Conservation (phyloP, 257 asterid species). For the Przewalskia tangutica region DNA sequence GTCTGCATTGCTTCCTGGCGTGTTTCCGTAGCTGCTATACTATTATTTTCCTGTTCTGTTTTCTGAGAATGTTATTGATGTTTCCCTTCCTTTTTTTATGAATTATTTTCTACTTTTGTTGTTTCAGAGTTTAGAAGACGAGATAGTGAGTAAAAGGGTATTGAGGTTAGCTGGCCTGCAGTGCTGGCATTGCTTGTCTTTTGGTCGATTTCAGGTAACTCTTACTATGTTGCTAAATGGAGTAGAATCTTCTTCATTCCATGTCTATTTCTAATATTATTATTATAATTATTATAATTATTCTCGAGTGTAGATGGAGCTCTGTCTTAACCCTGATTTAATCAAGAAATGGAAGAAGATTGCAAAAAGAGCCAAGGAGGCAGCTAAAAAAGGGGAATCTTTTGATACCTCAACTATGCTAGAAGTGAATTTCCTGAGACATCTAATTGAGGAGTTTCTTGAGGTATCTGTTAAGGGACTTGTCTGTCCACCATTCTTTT, state of each 20-base stretch:
- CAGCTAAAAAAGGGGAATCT: conserved; percentile 42
- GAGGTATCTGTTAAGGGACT: conserved; percentile 38
- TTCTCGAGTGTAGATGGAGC: conserved; percentile 57
- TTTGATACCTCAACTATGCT: conserved; percentile 47
- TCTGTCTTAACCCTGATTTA: conserved; percentile 65
- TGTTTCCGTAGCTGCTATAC: background rate
- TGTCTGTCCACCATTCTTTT: background rate
- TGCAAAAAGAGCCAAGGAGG: conserved; percentile 67
- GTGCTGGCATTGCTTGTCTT: conserved; percentile 91
- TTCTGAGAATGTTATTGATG: conserved; percentile 1
- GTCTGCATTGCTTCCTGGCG: background rate
- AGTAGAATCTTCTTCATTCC: background rate
- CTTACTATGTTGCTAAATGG: background rate
- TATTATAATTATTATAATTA: background rate
- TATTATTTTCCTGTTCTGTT: background rate
- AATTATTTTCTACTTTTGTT: conserved; percentile 3
- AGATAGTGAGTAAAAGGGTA: conserved; percentile 77
- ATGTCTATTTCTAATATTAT: background rate
- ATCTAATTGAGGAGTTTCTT: conserved; percentile 78
- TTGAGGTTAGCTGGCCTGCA: conserved; percentile 81
- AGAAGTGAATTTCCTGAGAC: conserved; percentile 72
- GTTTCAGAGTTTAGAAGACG: conserved; percentile 88
- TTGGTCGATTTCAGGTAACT: conserved; percentile 89
- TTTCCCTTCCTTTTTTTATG: background rate
- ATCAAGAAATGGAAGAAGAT: conserved; percentile 76